phyloP scores from a whole-genome alignment of 2,329 filamentous ascomycete species.

The Thielaviopsis ethacetica region DNA sequence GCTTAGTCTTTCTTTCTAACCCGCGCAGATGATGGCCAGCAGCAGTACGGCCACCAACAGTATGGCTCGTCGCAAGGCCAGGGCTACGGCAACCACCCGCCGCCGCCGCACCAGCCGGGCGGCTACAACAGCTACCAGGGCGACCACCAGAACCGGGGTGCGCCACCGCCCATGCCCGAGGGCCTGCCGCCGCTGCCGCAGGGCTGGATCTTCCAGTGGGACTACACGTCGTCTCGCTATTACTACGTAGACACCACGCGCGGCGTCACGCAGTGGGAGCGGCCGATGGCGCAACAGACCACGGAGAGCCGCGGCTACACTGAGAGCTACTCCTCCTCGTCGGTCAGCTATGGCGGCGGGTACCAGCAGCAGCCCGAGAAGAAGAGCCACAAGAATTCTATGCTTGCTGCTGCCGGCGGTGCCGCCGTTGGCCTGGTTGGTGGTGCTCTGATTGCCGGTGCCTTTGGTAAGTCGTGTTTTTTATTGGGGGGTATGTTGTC shows the following conservation, averaged over 20 bases:
- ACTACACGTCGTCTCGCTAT: conserved; percentile 42
- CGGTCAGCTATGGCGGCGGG: conserved; percentile 12
- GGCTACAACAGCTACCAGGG: conserved; percentile 5
- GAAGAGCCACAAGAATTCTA: conserved; percentile 33
- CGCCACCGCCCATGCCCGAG: conserved; percentile 15
- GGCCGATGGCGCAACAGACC: conserved; percentile 22
- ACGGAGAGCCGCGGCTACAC: conserved; percentile 6
- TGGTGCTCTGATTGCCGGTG: conserved; percentile 41
- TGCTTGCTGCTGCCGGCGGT: conserved; percentile 43
- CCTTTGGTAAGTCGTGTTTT: conserved; percentile 27
- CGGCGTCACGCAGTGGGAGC: conserved; percentile 48
- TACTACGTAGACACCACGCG: conserved; percentile 48
- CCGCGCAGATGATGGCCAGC: background rate
- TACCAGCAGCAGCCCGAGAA: conserved; percentile 21
- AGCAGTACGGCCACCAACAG: conserved; percentile 1
- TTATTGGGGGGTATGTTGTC: background rate
- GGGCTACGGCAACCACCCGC: conserved; percentile 10
- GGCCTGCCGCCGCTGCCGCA: conserved; percentile 34
- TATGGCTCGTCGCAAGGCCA: background rate
- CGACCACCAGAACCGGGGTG: background rate
- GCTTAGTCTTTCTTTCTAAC: conserved; percentile 5
- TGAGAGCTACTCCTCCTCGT: conserved; percentile 2
- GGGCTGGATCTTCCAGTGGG: conserved; percentile 49
- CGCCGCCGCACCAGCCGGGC: conserved; percentile 12
- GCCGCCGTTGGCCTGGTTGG: conserved; percentile 39